phyloP scores from a whole-genome alignment of 2,329 filamentous ascomycete genomes.

The Aspergillus terreus region DNA sequence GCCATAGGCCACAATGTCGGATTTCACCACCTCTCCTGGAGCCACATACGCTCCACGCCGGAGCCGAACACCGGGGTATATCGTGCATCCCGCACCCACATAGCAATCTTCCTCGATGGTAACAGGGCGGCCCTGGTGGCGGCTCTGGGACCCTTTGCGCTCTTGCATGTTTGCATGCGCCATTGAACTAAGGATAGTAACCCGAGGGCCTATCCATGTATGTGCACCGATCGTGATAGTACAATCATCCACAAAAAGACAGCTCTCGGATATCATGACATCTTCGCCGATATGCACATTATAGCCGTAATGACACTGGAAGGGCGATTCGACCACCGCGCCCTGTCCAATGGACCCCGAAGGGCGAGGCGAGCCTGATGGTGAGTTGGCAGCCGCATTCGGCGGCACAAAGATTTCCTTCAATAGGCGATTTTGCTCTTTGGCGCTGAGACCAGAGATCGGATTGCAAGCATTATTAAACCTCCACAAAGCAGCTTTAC shows the following conservation, averaged over 20 bases:
- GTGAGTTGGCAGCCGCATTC: slow-evolving; percentile 38
- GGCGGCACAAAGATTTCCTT: slow-evolving; percentile 38
- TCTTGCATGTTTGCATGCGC: slow-evolving; percentile 69
- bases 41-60: slow-evolving; percentile 42
- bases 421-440: slow-evolving; percentile 38
- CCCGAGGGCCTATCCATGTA: slow-evolving; percentile 71
- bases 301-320: slow-evolving; percentile 92
- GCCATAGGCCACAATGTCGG: slow-evolving; percentile 41
- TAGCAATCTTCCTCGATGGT: slow-evolving; percentile 71
- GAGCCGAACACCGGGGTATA: slow-evolving; percentile 47
- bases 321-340: slow-evolving; percentile 79
- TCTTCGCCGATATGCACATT: slow-evolving; percentile 86
- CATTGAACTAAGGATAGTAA: slow-evolving; percentile 77
- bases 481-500: slow-evolving; percentile 73
- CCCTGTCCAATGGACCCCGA: slow-evolving; percentile 66
- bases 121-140: slow-evolving; percentile 67
- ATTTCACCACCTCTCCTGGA: slow-evolving; percentile 42
- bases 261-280: slow-evolving; percentile 77
- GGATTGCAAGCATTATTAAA: slow-evolving; percentile 84
- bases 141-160: slow-evolving; percentile 69
- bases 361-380: slow-evolving; percentile 51
- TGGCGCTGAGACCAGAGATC: slow-evolving; percentile 62
- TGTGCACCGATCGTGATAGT: slow-evolving; percentile 73
- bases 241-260: slow-evolving; percentile 82
- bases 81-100: slow-evolving; percentile 61